These are phyloP conservation scores for Solanum corneliomulleri DNA, from an alignment of 257 asterid genomes.

Conservation along the genomic window DNA sequence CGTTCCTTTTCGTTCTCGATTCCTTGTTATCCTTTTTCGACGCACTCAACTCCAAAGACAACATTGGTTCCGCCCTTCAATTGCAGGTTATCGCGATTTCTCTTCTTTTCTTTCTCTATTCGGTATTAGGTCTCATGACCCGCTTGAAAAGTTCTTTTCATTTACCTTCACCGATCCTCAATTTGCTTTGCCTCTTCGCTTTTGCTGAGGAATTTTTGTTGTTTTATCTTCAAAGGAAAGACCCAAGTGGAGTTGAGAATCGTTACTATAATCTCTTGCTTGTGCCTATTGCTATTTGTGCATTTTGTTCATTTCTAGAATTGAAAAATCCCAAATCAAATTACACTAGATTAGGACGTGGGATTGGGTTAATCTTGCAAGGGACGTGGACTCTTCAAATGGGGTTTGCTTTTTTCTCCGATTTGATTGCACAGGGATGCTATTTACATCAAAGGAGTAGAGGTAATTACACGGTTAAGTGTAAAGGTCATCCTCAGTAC, in stretches of 20 bases:
- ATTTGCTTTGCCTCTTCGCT: conserved; percentile 53
- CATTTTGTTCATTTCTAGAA: conserved; percentile 64
- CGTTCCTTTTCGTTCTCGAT: conserved; percentile 41
- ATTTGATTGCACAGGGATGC: conserved; percentile 61
- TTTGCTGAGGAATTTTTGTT: conserved; percentile 69
- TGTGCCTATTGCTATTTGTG: conserved; percentile 62
- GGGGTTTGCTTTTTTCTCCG: conserved; percentile 86
- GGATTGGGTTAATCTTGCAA: conserved; percentile 61
- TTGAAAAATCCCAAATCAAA: conserved; percentile 38
- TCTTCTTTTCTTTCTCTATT: conserved; percentile 46
- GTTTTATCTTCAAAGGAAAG: conserved; percentile 65
- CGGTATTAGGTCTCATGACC: conserved; percentile 47
- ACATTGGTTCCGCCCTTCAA: conserved; percentile 58
- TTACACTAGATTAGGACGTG: conserved; percentile 57
- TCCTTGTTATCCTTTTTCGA: conserved; percentile 58
- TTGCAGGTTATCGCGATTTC: conserved; percentile 54
- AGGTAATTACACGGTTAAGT: conserved; percentile 72
- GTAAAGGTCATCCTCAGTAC: conserved; percentile 80
- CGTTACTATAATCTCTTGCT: conserved; percentile 67
- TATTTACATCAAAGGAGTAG: conserved; percentile 62
- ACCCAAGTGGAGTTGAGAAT: conserved; percentile 78
- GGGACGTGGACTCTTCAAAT: conserved; percentile 91
- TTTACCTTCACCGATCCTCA: conserved; percentile 37
- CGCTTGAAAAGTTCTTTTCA: conserved; percentile 15
- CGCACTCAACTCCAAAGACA: conserved; percentile 47